Conservation (phyloP, 2,329 filamentous ascomycete species). For the Penicillium sp. region DNA sequence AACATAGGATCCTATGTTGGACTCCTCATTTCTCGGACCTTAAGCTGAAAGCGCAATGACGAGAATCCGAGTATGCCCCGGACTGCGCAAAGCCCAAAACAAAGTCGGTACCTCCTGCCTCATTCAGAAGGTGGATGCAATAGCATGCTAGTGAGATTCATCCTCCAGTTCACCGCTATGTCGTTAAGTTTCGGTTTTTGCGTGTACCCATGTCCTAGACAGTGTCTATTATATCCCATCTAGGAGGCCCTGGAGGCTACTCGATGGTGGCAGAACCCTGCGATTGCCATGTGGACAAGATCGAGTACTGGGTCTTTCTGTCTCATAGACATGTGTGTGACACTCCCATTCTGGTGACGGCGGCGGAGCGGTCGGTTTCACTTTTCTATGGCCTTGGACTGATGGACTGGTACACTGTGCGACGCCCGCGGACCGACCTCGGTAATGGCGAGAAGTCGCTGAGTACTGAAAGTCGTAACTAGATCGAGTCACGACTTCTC, state of each 20-base stretch:
- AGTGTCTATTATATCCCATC: not conserved
- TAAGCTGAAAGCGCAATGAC: not conserved
- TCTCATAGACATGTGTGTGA: constrained; percentile 6
- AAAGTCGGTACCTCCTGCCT: not conserved
- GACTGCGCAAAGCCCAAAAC: not conserved
- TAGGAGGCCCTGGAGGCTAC: not conserved
- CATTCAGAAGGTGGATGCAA: not conserved
- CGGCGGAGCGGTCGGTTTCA: constrained; percentile 8
- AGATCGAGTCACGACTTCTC: no score
- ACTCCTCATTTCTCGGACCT: not conserved
- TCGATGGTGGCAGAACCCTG: constrained; percentile 7
- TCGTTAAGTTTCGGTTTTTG: not conserved
- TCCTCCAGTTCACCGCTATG: not conserved
- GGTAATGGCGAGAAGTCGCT: no score
- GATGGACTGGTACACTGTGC: constrained; percentile 1
- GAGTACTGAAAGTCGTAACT: no score
- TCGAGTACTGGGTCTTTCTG: not conserved
- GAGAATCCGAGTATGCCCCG: constrained; percentile 2
- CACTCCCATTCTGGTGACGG: constrained; percentile 1
- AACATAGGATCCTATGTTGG: not conserved
- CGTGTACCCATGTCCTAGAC: constrained; percentile 2
- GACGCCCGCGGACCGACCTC: not conserved
- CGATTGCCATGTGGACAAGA: constrained; percentile 12
- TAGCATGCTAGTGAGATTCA: not conserved
- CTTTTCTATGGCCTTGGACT: constrained; percentile 1